Evolutionary conservation across 1,284 basidiomycete species (phyloP).

Genomic region (Microbotryum lychnidis-dioicae): DNA sequence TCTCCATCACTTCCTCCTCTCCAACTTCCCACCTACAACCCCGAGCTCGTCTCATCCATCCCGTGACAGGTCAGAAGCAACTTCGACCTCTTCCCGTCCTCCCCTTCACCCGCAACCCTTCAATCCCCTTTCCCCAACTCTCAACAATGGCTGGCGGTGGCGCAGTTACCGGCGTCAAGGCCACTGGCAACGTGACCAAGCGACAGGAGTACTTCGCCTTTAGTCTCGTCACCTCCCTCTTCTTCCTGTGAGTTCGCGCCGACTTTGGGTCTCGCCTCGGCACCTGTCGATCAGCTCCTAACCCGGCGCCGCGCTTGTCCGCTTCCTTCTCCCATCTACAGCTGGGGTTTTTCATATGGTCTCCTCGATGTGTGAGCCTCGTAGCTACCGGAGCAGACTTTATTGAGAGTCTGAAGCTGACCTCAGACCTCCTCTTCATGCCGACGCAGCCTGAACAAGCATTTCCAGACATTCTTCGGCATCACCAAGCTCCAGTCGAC

Average conservation of each 20-base stretch:
- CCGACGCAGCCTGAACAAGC: slow-evolving; percentile 50
- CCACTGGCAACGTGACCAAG: slow-evolving; percentile 12
- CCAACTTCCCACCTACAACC: too few relatives aligned
- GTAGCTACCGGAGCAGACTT: too few relatives aligned
- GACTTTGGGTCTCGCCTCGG: neutral
- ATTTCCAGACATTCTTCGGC: slow-evolving; percentile 59
- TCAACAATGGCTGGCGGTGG: slow-evolving; percentile 24
- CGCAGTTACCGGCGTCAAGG: slow-evolving; percentile 2
- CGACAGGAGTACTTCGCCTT: slow-evolving; percentile 48
- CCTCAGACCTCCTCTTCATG: neutral
- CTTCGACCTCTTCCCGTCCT: neutral
- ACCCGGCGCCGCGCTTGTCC: neutral
- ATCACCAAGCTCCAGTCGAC: slow-evolving; percentile 74
- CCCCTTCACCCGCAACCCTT: neutral
- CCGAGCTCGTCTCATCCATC: too few relatives aligned
- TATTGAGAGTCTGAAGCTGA: too few relatives aligned
- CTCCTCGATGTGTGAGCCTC: slow-evolving; percentile 60
- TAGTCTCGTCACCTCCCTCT: slow-evolving; percentile 11
- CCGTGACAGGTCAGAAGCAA: too few relatives aligned
- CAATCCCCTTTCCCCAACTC: neutral
- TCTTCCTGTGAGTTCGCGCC: slow-evolving; percentile 6
- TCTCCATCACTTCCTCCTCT: too few relatives aligned
- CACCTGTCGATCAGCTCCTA: neutral
- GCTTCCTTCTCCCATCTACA: slow-evolving; percentile 2
- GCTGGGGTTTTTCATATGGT: slow-evolving; percentile 45